Conservation (phyloP, 148 eudicot genomes). For the Heliamphora exappendiculata region DNA sequence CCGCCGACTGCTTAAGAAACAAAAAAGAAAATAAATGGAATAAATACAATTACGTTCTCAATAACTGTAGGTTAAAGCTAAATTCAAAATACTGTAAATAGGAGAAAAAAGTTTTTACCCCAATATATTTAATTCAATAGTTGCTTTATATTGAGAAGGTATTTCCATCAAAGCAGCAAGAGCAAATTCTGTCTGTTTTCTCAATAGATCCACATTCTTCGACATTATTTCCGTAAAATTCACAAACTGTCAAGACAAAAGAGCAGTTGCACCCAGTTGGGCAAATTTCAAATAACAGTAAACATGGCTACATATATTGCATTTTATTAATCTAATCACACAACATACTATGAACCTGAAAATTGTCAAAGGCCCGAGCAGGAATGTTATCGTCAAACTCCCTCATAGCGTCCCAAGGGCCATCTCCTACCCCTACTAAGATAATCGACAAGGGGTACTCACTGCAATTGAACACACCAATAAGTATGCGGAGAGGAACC, state of each 20-base stretch:
- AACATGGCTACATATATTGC: background rate
- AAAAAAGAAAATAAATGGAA: slow-evolving; percentile 2
- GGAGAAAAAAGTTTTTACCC: slow-evolving; percentile 34
- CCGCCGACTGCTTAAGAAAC: slow-evolving; percentile 34
- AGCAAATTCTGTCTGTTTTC: slow-evolving; percentile 67
- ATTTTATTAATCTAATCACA: background rate
- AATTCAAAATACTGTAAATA: background rate
- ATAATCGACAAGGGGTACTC: slow-evolving; percentile 72
- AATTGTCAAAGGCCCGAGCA: slow-evolving; percentile 69
- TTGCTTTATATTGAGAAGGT: slow-evolving; percentile 70
- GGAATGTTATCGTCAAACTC: slow-evolving; percentile 82
- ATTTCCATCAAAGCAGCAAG: slow-evolving; percentile 75
- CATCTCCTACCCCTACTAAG: slow-evolving; percentile 86
- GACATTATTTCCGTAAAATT: slow-evolving; percentile 73
- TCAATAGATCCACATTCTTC: slow-evolving; percentile 31
- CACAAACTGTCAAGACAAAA: slow-evolving; percentile 42
- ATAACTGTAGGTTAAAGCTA: background rate
- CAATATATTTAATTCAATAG: slow-evolving; percentile 44
- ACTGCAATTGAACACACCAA: slow-evolving; percentile 32
- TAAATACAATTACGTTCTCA: background rate
- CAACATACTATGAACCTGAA: slow-evolving; percentile 44
- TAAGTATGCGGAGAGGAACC: background rate
- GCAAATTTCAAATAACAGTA: background rate
- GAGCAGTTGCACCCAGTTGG: background rate
- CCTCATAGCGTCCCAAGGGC: slow-evolving; percentile 90